Percentiles rank a stretch among this genome's conserved stretches.
Conservation (phyloP, 805 yeast genomes). For the Lachancea dasiensis region DNA sequence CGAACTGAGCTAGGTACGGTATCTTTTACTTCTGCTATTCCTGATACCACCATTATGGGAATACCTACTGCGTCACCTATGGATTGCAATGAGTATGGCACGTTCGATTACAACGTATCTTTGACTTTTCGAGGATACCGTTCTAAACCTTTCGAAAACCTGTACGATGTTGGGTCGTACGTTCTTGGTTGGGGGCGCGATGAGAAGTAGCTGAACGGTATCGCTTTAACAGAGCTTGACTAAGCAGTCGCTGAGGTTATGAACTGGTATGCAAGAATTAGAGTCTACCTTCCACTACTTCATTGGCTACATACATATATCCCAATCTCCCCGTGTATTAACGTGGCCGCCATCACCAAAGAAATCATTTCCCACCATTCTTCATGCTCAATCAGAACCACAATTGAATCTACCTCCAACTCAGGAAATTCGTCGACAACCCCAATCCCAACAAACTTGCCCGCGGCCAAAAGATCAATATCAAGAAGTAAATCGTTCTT, state of each 20-base stretch:
- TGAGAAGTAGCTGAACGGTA: conserved; percentile 43
- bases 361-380: background rate
- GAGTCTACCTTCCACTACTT: conserved; percentile 41
- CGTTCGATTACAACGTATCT: conserved; percentile 17
- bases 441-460: background rate
- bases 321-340: conserved; percentile 59
- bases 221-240: conserved; percentile 43
- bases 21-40: background rate
- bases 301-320: conserved; percentile 34
- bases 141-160: conserved; percentile 32
- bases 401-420: background rate
- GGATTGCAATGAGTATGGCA: conserved; percentile 18
- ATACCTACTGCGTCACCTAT: conserved; percentile 13
- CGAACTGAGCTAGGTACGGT: conserved; percentile 2
- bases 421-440: background rate
- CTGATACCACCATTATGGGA: conserved; percentile 14
- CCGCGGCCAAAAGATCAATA: background rate
- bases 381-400: background rate
- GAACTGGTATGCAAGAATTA: conserved; percentile 54
- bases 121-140: conserved; percentile 13
- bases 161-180: conserved; percentile 44
- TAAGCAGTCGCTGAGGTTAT: conserved; percentile 63
- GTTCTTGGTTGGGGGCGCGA: conserved; percentile 66
- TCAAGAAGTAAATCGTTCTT: too few species aligned
- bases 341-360: background rate